Conservation (phyloP, 768 basidiomycete genomes). For the Gymnopilus dilepis region DNA sequence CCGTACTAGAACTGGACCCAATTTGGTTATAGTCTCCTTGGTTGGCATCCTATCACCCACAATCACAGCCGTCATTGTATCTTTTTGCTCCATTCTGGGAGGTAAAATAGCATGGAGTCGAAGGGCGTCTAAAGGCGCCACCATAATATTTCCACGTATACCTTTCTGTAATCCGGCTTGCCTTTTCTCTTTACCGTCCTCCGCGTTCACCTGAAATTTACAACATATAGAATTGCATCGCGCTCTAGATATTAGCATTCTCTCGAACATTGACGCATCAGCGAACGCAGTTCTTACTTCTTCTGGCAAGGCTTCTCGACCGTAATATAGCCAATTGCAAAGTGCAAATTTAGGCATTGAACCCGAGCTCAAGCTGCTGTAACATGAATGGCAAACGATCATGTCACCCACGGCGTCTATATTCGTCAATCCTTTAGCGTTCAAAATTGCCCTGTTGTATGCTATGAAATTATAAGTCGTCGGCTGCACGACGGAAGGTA, state of each 20-base stretch:
- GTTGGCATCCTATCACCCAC: neutral
- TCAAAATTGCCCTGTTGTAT: neutral
- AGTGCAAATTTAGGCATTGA: slow-evolving; percentile 5
- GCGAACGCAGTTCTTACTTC: neutral
- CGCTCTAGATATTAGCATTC: neutral
- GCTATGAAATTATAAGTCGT: neutral
- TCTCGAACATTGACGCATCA: neutral
- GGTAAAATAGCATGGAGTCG: neutral
- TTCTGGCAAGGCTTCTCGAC: neutral
- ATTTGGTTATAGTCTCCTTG: neutral
- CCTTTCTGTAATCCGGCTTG: neutral
- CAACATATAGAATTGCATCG: neutral
- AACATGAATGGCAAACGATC: neutral
- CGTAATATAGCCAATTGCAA: slow-evolving; percentile 8
- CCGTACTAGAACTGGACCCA: neutral
- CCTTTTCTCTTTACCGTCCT: neutral
- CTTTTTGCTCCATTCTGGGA: neutral
- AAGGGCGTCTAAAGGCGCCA: neutral
- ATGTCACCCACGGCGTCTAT: neutral
- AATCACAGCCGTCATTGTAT: neutral
- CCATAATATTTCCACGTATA: neutral
- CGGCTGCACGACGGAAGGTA: neutral
- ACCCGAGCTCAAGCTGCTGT: neutral
- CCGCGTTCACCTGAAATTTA: neutral
- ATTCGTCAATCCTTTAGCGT: neutral